Conservation (phyloP, 2,329 filamentous ascomycete species). For the Fusarium napiforme region DNA sequence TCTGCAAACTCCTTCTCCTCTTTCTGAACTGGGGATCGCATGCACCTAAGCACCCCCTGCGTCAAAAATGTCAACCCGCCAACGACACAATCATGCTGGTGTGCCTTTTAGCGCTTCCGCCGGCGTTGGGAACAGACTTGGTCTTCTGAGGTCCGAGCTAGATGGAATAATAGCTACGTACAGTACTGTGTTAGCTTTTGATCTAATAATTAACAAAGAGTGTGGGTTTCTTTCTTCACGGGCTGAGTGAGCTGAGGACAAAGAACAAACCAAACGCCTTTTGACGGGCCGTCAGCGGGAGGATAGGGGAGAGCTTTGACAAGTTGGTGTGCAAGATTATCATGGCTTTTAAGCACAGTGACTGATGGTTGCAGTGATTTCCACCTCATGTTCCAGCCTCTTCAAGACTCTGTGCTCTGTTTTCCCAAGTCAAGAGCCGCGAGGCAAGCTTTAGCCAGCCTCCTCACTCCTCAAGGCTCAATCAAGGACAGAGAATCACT, state of each 20-base stretch:
- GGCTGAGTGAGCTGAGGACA: neutral
- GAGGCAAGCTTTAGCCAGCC: constrained; percentile 11
- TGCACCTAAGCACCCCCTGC: constrained; percentile 39
- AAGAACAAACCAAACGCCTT: constrained; percentile 24
- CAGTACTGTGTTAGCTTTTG: neutral
- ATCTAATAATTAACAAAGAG: constrained; percentile 10
- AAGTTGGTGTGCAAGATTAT: constrained; percentile 6
- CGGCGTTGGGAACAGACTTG: constrained; percentile 18
- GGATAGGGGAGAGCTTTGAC: constrained; percentile 27
- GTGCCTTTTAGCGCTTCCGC: constrained; percentile 27
- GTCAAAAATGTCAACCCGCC: constrained; percentile 43
- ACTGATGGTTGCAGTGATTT: neutral
- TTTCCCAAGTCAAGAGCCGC: neutral
- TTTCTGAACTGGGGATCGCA: constrained; percentile 12
- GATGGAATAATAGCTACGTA: neutral
- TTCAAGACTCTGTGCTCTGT: constrained; percentile 2
- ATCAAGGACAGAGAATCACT: neutral
- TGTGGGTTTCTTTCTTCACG: constrained; percentile 7
- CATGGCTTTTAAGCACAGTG: neutral
- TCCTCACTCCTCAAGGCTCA: neutral
- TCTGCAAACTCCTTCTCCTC: constrained; percentile 6
- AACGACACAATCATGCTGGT: constrained; percentile 34
- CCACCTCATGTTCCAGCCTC: neutral
- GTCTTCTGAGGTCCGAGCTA: constrained; percentile 12
- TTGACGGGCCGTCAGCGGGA: constrained; percentile 19